Evolutionary conservation across 208 protist species (phyloP).

Genomic region (Leishmania aethiopica): DNA sequence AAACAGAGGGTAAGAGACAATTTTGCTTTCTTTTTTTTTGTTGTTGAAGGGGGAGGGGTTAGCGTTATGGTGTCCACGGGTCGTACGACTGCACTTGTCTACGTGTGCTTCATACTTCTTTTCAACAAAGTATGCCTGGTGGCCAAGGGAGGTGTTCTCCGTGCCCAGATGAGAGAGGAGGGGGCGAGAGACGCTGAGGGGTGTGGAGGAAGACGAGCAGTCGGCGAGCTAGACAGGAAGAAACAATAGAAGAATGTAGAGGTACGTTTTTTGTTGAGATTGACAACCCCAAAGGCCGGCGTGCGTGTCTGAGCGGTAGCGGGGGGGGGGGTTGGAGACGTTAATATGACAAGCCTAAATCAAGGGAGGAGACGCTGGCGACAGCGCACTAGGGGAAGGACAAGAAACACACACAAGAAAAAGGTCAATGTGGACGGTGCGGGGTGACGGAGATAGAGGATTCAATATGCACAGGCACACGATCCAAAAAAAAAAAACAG

Average conservation of each 20-base stretch:
- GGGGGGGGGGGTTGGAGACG: not conserved
- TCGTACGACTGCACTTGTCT: not conserved
- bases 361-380: not conserved
- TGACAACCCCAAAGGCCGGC: not conserved
- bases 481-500: not conserved
- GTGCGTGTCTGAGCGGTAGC: not conserved
- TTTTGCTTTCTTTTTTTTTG: not conserved
- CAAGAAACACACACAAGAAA: not conserved
- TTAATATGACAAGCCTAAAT: not conserved
- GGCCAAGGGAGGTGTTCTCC: not conserved
- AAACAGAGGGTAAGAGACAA: not conserved
- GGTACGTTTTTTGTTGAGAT: not conserved
- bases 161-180: not conserved
- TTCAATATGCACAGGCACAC: not conserved
- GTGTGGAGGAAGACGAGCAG: not conserved
- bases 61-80: not conserved
- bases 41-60: not conserved
- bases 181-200: not conserved
- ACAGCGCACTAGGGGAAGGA: not conserved
- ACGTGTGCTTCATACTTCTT: not conserved
- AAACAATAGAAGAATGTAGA: not conserved
- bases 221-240: not conserved
- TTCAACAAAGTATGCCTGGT: not conserved
- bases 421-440: not conserved
- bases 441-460: not conserved